Percentiles rank a stretch among this genome's conserved stretches.
Conservation (phyloP, 441 rosid genomes). For the Jatropha multifida region DNA sequence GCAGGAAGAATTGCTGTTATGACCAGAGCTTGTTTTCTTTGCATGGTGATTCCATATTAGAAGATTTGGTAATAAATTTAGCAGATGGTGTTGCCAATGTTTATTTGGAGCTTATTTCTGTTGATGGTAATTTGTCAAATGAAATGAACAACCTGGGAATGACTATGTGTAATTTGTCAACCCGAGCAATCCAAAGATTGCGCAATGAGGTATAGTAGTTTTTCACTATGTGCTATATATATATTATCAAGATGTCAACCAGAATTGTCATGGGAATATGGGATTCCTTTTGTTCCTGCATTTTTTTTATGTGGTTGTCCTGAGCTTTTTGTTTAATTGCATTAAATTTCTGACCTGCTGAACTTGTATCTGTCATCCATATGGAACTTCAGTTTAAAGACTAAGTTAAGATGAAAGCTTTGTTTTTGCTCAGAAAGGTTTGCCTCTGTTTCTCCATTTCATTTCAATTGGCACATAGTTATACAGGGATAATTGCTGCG, state of each 20-base stretch:
- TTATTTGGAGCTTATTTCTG: constrained; percentile 87
- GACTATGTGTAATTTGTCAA: constrained; percentile 74
- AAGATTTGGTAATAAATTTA: constrained; percentile 77
- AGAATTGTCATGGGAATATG: not conserved
- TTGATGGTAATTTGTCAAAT: constrained; percentile 69
- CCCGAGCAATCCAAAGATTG: constrained; percentile 77
- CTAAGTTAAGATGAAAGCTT: not conserved
- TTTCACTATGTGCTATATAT: not conserved
- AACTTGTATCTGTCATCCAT: constrained; percentile 1
- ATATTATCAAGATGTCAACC: not conserved
- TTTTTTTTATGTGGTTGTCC: not conserved
- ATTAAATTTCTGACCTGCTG: not conserved
- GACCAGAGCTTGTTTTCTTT: constrained; percentile 49
- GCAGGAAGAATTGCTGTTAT: constrained; percentile 60
- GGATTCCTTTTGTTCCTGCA: not conserved
- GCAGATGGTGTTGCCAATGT: constrained; percentile 82
- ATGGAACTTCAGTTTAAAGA: constrained; percentile 7
- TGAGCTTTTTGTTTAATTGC: not conserved
- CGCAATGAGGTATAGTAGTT: constrained; percentile 73
- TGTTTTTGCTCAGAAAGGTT: not conserved
- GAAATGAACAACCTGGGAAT: constrained; percentile 58
- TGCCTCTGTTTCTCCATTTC: not conserved
- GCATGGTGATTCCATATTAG: constrained; percentile 73
- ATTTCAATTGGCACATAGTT: not conserved
- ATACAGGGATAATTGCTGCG: not conserved